phyloP scores from a whole-genome alignment of 2,329 filamentous ascomycete species.

The Anthostomella pinea region DNA sequence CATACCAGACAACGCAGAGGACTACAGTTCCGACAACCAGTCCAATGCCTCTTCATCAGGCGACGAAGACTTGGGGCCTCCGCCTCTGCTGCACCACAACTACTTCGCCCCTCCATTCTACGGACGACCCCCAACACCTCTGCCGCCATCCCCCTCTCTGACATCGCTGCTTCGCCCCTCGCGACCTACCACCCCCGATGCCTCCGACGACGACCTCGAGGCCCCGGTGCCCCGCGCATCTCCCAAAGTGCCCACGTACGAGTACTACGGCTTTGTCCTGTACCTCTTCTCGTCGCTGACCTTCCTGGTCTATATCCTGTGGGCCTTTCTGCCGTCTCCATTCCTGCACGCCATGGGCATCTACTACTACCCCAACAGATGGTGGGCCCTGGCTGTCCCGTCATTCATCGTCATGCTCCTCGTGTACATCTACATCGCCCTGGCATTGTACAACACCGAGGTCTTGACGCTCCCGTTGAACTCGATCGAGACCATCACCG shows the following conservation, averaged over 20 bases:
- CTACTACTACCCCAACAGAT: conserved; percentile 93
- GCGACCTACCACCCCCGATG: conserved; percentile 89
- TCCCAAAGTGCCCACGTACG: conserved; percentile 96
- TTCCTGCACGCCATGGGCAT: conserved; percentile 92
- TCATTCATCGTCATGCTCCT: conserved; percentile 85
- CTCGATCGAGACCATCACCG: conserved; percentile 85
- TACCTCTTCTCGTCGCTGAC: conserved; percentile 84
- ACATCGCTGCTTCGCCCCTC: conserved; percentile 89
- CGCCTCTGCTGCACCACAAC: conserved; percentile 49
- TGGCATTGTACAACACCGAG: conserved; percentile 87
- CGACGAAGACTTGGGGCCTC: conserved; percentile 35
- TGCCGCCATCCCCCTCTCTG: conserved; percentile 88
- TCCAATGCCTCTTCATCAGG: conserved; percentile 29
- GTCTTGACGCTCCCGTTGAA: conserved; percentile 78
- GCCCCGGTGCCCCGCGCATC: conserved; percentile 73
- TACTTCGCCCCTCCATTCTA: conserved; percentile 85
- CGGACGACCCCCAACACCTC: conserved; percentile 89
- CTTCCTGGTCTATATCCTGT: conserved; percentile 71
- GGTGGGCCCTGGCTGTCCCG: conserved; percentile 94
- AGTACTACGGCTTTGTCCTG: conserved; percentile 98
- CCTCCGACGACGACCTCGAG: conserved; percentile 79
- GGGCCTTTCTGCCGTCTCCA: conserved; percentile 88
- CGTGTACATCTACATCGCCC: conserved; percentile 89
- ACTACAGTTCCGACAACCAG: conserved; percentile 27
- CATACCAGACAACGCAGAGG: conserved; percentile 25